A percentile compares a stretch with the other conserved stretches of the same genome.
Evolutionary conservation across 495 filamentous ascomycete species (phyloP).

Genomic region (Trichoderma erinaceum): DNA sequence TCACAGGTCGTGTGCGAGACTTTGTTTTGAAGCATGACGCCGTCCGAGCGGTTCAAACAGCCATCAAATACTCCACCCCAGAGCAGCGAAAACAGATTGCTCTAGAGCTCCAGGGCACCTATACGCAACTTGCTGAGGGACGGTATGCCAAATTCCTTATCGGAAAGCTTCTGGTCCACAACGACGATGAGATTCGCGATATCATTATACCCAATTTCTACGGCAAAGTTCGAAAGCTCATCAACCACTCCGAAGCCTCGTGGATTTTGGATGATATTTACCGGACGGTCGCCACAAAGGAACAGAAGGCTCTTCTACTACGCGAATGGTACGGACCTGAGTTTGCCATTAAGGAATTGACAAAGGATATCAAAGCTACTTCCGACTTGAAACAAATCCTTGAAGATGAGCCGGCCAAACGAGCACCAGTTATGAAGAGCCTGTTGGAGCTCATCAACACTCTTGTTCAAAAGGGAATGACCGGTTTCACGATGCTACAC

Average conservation of each 20-base stretch:
- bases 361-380: constrained; percentile 39
- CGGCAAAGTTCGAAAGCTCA: constrained; percentile 81
- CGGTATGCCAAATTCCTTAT: constrained; percentile 95
- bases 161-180: constrained; percentile 87
- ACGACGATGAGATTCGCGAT: constrained; percentile 75
- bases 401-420: constrained; percentile 71
- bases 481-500: constrained; percentile 92
- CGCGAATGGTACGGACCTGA: constrained; percentile 97
- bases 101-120: constrained; percentile 77
- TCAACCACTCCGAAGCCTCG: constrained; percentile 90
- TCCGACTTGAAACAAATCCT: constrained; percentile 67
- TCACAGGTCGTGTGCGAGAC: constrained; percentile 83
- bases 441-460: constrained; percentile 80
- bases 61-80: constrained; percentile 86
- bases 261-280: constrained; percentile 98
- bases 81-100: constrained; percentile 83
- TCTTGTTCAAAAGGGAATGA: constrained; percentile 89
- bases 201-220: constrained; percentile 91
- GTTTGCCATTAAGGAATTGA: constrained; percentile 71
- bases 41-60: constrained; percentile 89
- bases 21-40: constrained; percentile 98
- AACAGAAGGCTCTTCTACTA: constrained; percentile 73
- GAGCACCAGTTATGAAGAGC: constrained; percentile 74
- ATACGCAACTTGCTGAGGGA: constrained; percentile 79
- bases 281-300: constrained; percentile 70